Evolutionary conservation across 1,284 basidiomycete species (phyloP), one percentile per base, ranked within the genome.

Genomic region (Pseudozyma tsukubaensis): DNA sequence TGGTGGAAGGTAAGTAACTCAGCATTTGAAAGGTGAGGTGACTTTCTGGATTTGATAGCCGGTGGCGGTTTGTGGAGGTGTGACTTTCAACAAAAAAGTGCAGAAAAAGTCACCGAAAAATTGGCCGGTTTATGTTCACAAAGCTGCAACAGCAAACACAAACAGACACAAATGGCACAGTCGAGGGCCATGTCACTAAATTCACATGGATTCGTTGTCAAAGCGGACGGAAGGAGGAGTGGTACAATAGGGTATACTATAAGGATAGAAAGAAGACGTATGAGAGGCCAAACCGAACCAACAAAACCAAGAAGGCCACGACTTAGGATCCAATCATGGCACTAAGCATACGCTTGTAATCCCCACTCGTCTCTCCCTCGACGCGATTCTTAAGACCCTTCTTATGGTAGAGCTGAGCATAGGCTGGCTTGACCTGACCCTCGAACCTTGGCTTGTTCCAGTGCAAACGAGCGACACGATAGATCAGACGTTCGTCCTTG

Each of bases 361-460:
- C 79, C 29, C 80, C 80, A 50, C 70, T 74, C 3, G 76, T 81
- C 65, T 82, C 79, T 16, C 79, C 73, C 45, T 79, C 71, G 51
- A 81, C 77, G 34, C 80, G 66, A 42, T 69, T 63, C 62, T 63
- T 64, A 29, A 82, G 72, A 16, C 79, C 80, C 56, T 73, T 74
- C 58, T 80, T 82, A 59, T 73, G 72, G 60, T 79, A 73, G 53
- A 76, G 77, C 45, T 61, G 65, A n/a, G 76, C 71, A 56, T 83
- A 85, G 13, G 79, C 80, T 11, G 67, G 66, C 66, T 84, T 83
- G 71, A 84, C 52, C 39, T 79, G 72, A 40, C 60, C 65, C 34
- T 79, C 77, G 40, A 82, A 81, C 1, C 81, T 58, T 0, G 51
- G 54, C 47, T 72, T 55, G 58, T 85, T 77, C 84, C 84, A 85